Percentiles rank a stretch among this genome's conserved stretches.
phyloP scores from a whole-genome alignment of 116 monocot species.

The Trichopus zeylanicus region DNA sequence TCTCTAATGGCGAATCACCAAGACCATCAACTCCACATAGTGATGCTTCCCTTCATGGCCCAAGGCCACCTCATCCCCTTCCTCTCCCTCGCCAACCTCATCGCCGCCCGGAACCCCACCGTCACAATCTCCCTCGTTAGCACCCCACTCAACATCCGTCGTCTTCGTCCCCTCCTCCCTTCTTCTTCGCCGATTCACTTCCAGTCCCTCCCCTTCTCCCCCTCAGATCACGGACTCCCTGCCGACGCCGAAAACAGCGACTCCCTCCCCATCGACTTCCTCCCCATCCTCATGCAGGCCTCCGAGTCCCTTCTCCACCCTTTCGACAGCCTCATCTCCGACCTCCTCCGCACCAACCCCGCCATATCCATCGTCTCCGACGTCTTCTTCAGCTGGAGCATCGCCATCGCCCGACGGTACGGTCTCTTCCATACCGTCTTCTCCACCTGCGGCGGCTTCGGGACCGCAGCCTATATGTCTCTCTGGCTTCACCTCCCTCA shows the following conservation, averaged over 20 bases:
- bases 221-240: constrained; percentile 24
- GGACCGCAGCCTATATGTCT: constrained; percentile 29
- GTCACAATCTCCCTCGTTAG: constrained; percentile 35
- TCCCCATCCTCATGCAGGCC: constrained; percentile 10
- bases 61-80: constrained; percentile 31
- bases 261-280: constrained; percentile 3
- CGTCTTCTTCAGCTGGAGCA: constrained; percentile 28
- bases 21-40: constrained; percentile 4
- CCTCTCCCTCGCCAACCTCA: constrained; percentile 16
- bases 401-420: constrained; percentile 12
- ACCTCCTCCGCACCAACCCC: background rate
- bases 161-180: constrained; percentile 14
- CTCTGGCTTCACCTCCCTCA: constrained; percentile 46
- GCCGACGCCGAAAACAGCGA: constrained; percentile 27
- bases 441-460: constrained; percentile 36
- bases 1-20: too few species aligned
- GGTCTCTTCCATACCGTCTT: constrained; percentile 28
- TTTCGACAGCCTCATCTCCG: constrained; percentile 23
- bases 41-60: constrained; percentile 23
- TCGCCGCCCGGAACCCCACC: background rate
- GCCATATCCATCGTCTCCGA: constrained; percentile 32
- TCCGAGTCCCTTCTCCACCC: constrained; percentile 21
- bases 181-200: constrained; percentile 18
- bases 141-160: constrained; percentile 36
- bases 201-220: constrained; percentile 19